Percentiles rank a stretch among this genome's conserved stretches.
phyloP scores from a whole-genome alignment of 768 basidiomycete species.

The Russula emetica region DNA sequence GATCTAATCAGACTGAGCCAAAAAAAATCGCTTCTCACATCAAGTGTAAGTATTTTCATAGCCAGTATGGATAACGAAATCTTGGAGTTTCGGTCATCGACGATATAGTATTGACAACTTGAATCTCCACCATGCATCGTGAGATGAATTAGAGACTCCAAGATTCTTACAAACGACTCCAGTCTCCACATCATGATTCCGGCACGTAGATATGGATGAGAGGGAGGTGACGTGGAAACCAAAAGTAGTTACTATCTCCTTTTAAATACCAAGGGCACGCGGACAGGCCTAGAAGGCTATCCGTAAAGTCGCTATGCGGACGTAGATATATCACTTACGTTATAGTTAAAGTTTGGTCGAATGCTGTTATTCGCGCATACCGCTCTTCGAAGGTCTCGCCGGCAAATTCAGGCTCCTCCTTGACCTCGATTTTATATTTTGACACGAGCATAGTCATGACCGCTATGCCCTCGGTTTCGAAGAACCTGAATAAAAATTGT shows the following conservation, averaged over 20 bases:
- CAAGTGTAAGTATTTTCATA: no score
- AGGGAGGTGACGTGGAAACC: not conserved
- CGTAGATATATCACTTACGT: slow-evolving; percentile 5
- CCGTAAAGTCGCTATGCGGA: not conserved
- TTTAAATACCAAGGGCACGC: slow-evolving; percentile 28
- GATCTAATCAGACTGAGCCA: no score
- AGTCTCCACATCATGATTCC: not conserved
- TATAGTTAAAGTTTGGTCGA: slow-evolving; percentile 1
- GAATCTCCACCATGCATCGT: not conserved
- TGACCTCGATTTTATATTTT: slow-evolving; percentile 44
- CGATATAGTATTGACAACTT: not conserved
- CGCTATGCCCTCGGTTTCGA: slow-evolving; percentile 48
- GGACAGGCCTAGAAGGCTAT: slow-evolving; percentile 15
- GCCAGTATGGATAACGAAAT: not conserved
- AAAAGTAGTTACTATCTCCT: slow-evolving; percentile 11
- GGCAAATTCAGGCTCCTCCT: no score
- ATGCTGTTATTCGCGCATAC: slow-evolving; percentile 31
- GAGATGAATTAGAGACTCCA: not conserved
- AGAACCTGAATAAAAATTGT: slow-evolving; percentile 37
- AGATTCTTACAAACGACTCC: not conserved
- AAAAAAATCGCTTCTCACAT: no score
- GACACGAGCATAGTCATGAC: slow-evolving; percentile 44
- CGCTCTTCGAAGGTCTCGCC: slow-evolving; percentile 45
- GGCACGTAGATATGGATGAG: not conserved
- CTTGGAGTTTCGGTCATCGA: not conserved